Evolutionary conservation across 2,329 filamentous ascomycete genomes (phyloP).

Genomic region (Monosporascus sp.): DNA sequence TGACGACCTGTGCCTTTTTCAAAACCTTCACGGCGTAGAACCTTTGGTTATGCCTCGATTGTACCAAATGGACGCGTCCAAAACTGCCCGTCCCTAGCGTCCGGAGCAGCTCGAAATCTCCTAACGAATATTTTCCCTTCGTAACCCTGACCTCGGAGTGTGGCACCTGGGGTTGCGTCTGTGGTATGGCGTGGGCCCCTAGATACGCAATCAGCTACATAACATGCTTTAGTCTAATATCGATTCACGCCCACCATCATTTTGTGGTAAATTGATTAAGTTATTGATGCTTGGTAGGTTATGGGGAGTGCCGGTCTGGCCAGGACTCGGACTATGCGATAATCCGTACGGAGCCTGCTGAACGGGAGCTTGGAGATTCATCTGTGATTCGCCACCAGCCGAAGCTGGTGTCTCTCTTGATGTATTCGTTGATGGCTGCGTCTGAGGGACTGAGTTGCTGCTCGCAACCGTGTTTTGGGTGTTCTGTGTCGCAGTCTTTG

Average conservation of each 20-base stretch:
- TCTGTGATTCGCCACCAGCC: constrained; percentile 25
- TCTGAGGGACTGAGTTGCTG: constrained; percentile 13
- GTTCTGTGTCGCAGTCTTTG: constrained; percentile 28
- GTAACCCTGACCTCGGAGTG: constrained; percentile 57
- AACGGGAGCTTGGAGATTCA: constrained; percentile 25
- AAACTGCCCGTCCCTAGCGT: constrained; percentile 97
- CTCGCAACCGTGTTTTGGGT: constrained; percentile 8
- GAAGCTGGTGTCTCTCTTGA: constrained; percentile 19
- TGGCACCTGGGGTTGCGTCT: constrained; percentile 23
- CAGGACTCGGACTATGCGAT: constrained; percentile 32
- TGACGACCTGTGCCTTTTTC: constrained; percentile 97
- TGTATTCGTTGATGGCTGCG: constrained; percentile 14
- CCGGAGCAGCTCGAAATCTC: constrained; percentile 82
- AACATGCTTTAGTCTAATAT: not conserved
- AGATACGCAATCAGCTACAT: constrained; percentile 1
- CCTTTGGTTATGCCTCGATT: constrained; percentile 95
- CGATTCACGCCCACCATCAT: constrained; percentile 19
- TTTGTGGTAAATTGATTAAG: constrained; percentile 65
- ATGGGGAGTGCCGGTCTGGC: constrained; percentile 38
- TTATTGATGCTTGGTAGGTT: constrained; percentile 79
- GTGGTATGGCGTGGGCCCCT: constrained; percentile 21
- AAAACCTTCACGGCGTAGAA: constrained; percentile 98
- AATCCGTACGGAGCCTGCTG: constrained; percentile 34
- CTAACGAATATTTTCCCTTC: constrained; percentile 94
- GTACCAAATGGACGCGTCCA: constrained; percentile 90